Evolutionary conservation across 176 grass and related monocot genomes (phyloP).

Genomic region (Triticum turgidum): DNA sequence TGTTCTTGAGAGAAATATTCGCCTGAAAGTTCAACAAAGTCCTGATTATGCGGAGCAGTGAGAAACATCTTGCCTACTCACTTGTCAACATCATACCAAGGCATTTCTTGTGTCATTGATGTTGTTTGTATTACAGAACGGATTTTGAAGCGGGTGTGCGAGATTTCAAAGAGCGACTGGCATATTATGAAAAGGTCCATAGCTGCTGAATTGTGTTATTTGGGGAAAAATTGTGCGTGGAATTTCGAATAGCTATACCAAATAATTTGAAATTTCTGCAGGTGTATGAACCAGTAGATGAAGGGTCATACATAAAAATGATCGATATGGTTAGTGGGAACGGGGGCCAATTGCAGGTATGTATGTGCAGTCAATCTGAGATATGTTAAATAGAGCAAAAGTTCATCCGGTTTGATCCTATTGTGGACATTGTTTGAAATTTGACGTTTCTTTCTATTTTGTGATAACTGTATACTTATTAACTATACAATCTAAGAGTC

Average conservation of each 20-base stretch:
- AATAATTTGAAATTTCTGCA: constrained; percentile 34
- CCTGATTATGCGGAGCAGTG: constrained; percentile 98
- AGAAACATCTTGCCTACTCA: constrained; percentile 42
- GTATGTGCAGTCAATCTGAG: not conserved
- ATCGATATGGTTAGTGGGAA: constrained; percentile 91
- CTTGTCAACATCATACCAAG: not conserved
- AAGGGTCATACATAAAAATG: constrained; percentile 99
- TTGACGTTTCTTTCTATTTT: constrained; percentile 23
- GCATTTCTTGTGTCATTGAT: constrained; percentile 4
- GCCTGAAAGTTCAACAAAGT: constrained; percentile 96
- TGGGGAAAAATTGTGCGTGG: not conserved
- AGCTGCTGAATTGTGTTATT: constrained; percentile 26
- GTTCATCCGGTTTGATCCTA: constrained; percentile 17
- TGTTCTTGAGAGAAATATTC: constrained; percentile 95
- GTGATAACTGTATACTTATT: not conserved
- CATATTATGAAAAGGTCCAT: constrained; percentile 94
- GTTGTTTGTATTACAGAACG: constrained; percentile 50
- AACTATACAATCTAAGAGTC: not conserved
- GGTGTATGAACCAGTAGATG: constrained; percentile 90
- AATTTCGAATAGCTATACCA: constrained; percentile 26
- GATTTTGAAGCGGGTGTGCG: constrained; percentile 93
- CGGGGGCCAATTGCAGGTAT: constrained; percentile 86
- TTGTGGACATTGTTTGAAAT: not conserved
- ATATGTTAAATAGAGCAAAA: constrained; percentile 21
- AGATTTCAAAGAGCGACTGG: constrained; percentile 89